Evolutionary conservation across 345 rosid species (phyloP), one percentile per base, ranked within the genome.

Genomic region (Arabis alpina): DNA sequence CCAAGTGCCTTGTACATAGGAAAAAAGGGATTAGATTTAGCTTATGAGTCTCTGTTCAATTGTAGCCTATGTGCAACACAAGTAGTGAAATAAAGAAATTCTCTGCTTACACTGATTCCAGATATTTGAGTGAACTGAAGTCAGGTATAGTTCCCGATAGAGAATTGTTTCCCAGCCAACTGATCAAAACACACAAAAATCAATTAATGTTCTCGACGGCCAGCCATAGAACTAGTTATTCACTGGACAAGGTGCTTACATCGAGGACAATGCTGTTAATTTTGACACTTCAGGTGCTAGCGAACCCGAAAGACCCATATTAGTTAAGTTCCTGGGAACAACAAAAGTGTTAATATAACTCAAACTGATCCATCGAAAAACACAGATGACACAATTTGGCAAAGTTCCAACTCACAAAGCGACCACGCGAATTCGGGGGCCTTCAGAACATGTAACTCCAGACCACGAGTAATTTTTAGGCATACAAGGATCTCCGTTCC

Each of bases 401-500:
- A 40, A 14, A 64, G 30, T 14, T 67, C 10, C 64, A 71, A 88
- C 97, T 89, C 81, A 89, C 97, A 91, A 66, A 32, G 88, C 39
- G 73, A 79, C 74, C 37, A 94, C 78, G 43, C 97, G 95, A 61
- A 86, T 83, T 45, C 88, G 83, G 34, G 82, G 74, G 10, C 89
- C 96, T 59, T 75, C 75, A 24, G 80, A 63, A 77, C 97, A 94
- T n/a, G 85, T 76, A 62, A 91, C 74, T 42, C 97, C 99, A 54
- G 93, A 80, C 97, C 99, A 94, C 4, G 84, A 51, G 76, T 88
- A 91, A 30, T 77, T 75, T 44, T 28, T 78, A 54, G 96, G 97
- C 54, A 83, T 49, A 72, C 99, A 94, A 69, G 99, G 97, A 85
- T 91, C 97, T 1, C 97, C 97, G 2, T 43, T 82, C 97, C 99